Base-by-base conservation (phyloP, 2,329 filamentous ascomycete genomes). In the Cladosporium sp. region DNA sequence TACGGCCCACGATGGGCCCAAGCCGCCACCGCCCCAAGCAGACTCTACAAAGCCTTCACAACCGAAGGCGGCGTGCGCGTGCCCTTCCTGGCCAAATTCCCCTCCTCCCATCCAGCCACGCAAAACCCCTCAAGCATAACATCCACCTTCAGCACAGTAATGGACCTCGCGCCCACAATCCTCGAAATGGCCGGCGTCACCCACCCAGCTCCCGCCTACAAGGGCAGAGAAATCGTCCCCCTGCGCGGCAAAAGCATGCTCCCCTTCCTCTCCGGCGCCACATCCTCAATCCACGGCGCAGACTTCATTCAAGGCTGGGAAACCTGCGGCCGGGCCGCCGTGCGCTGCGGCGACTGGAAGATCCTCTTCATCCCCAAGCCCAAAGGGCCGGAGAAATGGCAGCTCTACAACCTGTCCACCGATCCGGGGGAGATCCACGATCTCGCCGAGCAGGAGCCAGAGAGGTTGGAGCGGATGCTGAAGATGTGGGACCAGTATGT, bases 1-100 rank as follows among this genome's bases (percentile, higher is more conserved):
- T 85, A 85, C 61, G 82, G 83, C 1, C 79, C 79, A 3, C 77
- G 77, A 13, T 83, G 82, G 80, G 81, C 81, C 0, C 76, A 79
- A 65, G 80, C 79, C 28, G 75, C 79, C 12, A 82, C 80, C 0
- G 79, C 80, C 1, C 79, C 79, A 1, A 77, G 73, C 10, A 69
- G 76, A 28, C 66, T 77, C 22, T 81, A 78, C 72, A 80, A 80
- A 58, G 71, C 72, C 20, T 75, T 72, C 64, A 73, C 73, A 5
- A 76, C 74, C 1, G 74, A 77, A 64, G 75, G 80, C 1, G 80
- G 80, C 36, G 78, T 83, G 15, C 77, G 79, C 4, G 79, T 82
- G 0, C 80, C 80, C 0, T 80, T 81, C 64, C 68, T 82, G 35
- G 77, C 79, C 51, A 70, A 70, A 55, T 71, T 70, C 32, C 71